Conservation (phyloP, 352 stramenopile genomes). For the Phytophthora uliginosa region DNA sequence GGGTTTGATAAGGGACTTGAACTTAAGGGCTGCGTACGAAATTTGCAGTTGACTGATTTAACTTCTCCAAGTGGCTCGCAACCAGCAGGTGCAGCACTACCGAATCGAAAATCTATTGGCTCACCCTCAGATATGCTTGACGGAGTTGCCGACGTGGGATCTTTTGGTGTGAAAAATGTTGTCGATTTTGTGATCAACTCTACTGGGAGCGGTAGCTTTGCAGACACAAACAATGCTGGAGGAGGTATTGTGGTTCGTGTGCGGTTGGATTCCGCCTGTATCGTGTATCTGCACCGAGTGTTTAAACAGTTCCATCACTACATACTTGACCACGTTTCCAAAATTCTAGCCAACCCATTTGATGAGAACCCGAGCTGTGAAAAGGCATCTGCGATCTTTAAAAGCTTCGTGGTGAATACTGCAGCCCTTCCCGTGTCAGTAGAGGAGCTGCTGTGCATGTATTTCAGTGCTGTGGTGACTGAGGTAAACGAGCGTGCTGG, state of each 20-base stretch:
- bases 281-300: slow-evolving; percentile 88
- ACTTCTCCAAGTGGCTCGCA: slow-evolving; percentile 53
- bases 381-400: slow-evolving; percentile 43
- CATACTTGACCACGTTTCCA: slow-evolving; percentile 63
- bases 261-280: slow-evolving; percentile 82
- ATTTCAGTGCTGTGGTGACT: slow-evolving; percentile 33
- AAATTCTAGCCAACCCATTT: slow-evolving; percentile 37
- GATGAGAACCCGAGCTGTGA: slow-evolving; percentile 38
- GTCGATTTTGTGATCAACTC: slow-evolving; percentile 69
- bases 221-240: slow-evolving; percentile 8
- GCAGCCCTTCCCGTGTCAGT: slow-evolving; percentile 48
- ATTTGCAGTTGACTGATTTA: slow-evolving; percentile 78
- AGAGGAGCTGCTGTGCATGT: slow-evolving; percentile 49
- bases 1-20: slow-evolving; percentile 32
- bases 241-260: slow-evolving; percentile 46
- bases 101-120: slow-evolving; percentile 78
- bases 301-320: slow-evolving; percentile 91
- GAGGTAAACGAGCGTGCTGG: slow-evolving; percentile 23
- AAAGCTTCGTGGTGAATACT: slow-evolving; percentile 46
- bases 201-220: slow-evolving; percentile 1
- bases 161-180: slow-evolving; percentile 72
- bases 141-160: slow-evolving; percentile 45
- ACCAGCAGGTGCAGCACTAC: slow-evolving; percentile 43
- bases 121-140: slow-evolving; percentile 65
- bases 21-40: slow-evolving; percentile 75